Conservation (phyloP, 768 basidiomycete species). For the Trametes sanguinea region DNA sequence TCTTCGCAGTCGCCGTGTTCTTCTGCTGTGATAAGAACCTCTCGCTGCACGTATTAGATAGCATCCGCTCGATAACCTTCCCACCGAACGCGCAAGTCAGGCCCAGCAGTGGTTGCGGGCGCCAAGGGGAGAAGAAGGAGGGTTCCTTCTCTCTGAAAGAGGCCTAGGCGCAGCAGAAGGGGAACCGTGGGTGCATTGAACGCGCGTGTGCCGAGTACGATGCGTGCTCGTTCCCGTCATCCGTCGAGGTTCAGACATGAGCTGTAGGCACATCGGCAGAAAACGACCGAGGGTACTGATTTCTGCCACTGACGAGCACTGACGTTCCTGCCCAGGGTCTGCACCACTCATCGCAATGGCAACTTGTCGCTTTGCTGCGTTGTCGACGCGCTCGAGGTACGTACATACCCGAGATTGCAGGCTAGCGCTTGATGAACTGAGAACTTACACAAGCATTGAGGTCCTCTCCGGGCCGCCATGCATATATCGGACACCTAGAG, state of each 20-base stretch:
- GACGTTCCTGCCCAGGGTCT: conserved; percentile 6
- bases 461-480: neutral
- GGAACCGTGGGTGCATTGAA: conserved; percentile 6
- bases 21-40: conserved; percentile 8
- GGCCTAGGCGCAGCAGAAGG: conserved; percentile 15
- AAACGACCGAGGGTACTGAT: neutral
- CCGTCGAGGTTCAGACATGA: neutral
- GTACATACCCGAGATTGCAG: neutral
- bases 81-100: conserved; percentile 2
- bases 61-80: conserved; percentile 20
- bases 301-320: neutral
- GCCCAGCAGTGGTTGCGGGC: neutral
- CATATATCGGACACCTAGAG: neutral
- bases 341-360: neutral
- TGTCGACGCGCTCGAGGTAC: neutral
- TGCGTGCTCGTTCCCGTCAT: neutral
- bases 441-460: neutral
- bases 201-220: neutral
- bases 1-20: conserved; percentile 7
- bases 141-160: conserved; percentile 5
- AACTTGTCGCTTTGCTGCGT: neutral
- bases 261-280: neutral
- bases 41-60: conserved; percentile 11
- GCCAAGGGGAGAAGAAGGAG: conserved; percentile 4
- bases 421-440: neutral